Evolutionary conservation across 2,329 filamentous ascomycete species (phyloP).

Genomic region (Botrytis paeoniae): DNA sequence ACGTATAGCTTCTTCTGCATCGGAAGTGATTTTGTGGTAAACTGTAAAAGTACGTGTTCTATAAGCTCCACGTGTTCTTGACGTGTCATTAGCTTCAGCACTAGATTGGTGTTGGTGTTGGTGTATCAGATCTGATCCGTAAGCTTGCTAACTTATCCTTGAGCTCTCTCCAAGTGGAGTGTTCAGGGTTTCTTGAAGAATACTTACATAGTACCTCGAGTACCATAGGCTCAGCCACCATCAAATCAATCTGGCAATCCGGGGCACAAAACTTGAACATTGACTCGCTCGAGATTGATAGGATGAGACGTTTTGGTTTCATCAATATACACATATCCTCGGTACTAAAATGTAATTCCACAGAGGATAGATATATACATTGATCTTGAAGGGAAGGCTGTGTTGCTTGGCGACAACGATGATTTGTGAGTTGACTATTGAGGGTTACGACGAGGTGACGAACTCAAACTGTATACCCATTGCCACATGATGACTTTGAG

Average conservation of each 20-base stretch:
- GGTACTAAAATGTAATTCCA: neutral
- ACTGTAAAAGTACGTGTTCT: neutral
- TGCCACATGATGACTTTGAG: neutral
- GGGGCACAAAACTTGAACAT: neutral
- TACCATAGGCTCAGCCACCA: neutral
- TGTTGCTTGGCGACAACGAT: constrained; percentile 16
- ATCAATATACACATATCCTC: neutral
- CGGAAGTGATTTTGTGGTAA: neutral
- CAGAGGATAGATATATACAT: neutral
- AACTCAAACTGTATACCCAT: neutral
- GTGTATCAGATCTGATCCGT: neutral
- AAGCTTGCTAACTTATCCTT: neutral
- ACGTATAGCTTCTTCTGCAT: neutral
- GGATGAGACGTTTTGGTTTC: neutral
- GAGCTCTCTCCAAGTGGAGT: neutral
- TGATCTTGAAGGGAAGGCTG: constrained; percentile 5
- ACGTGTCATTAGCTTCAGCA: neutral
- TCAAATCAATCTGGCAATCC: neutral
- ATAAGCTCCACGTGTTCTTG: constrained; percentile 4
- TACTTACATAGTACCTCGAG: neutral
- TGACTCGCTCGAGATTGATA: neutral
- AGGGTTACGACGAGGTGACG: constrained; percentile 12
- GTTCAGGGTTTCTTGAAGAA: neutral
- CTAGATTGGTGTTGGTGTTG: neutral
- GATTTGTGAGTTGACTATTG: neutral